These are phyloP conservation scores for Heritiera littoralis DNA, from an alignment of 345 rosid genomes.

Conservation along the genomic window DNA sequence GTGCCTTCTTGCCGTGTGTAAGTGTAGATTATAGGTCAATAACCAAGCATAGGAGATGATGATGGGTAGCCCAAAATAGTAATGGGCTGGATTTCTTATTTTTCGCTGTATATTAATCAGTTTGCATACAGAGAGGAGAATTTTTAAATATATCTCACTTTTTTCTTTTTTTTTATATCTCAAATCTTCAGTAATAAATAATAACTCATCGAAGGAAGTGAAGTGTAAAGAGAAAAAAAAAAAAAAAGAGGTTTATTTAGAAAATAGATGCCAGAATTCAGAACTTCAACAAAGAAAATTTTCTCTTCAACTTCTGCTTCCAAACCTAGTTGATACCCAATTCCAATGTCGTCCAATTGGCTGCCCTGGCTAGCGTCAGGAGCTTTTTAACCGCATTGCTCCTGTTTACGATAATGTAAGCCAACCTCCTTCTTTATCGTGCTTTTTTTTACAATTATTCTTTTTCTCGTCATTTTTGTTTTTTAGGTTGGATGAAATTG, in stretches of 20 bases:
- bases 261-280: neutral
- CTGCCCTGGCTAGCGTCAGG: conserved; percentile 58
- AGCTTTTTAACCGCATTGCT: conserved; percentile 75
- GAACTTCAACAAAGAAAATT: conserved; percentile 4
- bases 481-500: neutral
- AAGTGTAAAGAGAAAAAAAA: no score
- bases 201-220: no score
- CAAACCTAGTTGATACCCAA: neutral
- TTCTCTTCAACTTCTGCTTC: conserved; percentile 31
- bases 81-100: neutral
- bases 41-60: no score
- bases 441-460: neutral
- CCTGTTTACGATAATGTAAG: conserved; percentile 72
- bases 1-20: no score
- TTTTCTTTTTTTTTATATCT: no score
- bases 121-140: neutral
- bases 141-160: no score
- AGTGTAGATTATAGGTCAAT: no score
- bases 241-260: no score
- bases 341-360: conserved; percentile 22
- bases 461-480: neutral
- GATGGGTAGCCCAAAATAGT: no score
- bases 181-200: no score
- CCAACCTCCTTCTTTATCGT: neutral
- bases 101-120: neutral